Evolutionary conservation across 1,284 basidiomycete species (phyloP).

Genomic region (Singerocomus inundabilis): DNA sequence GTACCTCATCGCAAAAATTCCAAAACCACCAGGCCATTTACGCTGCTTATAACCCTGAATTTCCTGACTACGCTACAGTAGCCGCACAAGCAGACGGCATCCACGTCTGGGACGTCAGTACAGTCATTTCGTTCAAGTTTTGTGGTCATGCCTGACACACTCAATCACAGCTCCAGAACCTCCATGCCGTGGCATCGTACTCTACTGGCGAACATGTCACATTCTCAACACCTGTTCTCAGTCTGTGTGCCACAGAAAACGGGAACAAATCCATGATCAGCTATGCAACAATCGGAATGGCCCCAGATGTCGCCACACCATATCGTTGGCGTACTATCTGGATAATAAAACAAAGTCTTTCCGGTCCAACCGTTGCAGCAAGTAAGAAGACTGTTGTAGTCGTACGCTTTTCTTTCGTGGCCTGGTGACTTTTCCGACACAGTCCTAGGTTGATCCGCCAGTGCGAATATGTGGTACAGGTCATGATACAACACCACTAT

Average conservation of each 20-base stretch:
- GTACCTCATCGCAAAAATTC: conserved; percentile 29
- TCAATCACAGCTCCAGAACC: conserved; percentile 52
- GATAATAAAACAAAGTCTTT: conserved; percentile 59
- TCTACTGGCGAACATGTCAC: conserved; percentile 61
- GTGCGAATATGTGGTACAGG: conserved; percentile 46
- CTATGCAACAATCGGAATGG: conserved; percentile 52
- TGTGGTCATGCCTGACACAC: conserved; percentile 12
- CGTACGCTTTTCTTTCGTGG: conserved; percentile 38
- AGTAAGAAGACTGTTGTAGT: conserved; percentile 42
- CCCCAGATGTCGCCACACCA: conserved; percentile 43
- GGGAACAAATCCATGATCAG: conserved; percentile 44
- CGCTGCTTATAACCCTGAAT: conserved; percentile 41
- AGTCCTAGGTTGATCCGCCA: conserved; percentile 43
- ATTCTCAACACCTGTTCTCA: conserved; percentile 60
- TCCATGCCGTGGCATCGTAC: conserved; percentile 66
- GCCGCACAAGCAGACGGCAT: conserved; percentile 69
- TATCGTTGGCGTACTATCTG: conserved; percentile 52
- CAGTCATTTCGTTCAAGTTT: background rate
- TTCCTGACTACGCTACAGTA: conserved; percentile 59
- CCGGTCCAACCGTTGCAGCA: conserved; percentile 37
- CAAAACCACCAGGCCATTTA: conserved; percentile 34
- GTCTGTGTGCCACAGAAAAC: conserved; percentile 38
- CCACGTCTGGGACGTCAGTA: conserved; percentile 66
- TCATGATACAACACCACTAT: conserved; percentile 39
- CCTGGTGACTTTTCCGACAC: conserved; percentile 17